Percentiles rank a stretch among this genome's conserved stretches.
Conservation (phyloP, 148 eudicot species). For the Amaranthus palmeri region DNA sequence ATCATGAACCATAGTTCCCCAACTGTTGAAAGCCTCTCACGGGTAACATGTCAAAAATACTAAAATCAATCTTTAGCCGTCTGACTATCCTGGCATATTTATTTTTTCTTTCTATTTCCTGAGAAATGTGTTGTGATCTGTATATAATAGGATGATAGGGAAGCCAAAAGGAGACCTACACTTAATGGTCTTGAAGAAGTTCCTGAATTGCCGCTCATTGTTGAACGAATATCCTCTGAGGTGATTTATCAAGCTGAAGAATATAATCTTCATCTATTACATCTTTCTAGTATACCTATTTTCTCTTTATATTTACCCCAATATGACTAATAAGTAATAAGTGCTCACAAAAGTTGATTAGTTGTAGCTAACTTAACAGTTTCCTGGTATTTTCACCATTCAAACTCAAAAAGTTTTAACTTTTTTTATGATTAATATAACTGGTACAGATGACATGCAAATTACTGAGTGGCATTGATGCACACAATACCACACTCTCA, state of each 20-base stretch:
- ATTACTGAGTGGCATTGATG: constrained; percentile 34
- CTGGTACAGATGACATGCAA: constrained; percentile 34
- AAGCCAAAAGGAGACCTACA: constrained; percentile 5
- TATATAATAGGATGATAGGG: constrained; percentile 1
- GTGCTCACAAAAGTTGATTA: too few species aligned
- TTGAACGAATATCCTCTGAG: constrained; percentile 21
- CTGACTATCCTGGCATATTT: neutral
- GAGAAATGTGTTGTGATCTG: neutral
- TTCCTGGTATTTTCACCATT: neutral
- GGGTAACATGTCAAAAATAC: neutral
- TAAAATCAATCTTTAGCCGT: neutral
- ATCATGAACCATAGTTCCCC: constrained; percentile 7
- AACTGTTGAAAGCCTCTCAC: neutral
- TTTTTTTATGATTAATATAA: neutral
- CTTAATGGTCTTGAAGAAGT: neutral
- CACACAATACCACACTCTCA: constrained; percentile 34
- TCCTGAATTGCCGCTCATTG: constrained; percentile 17
- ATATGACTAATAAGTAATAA: too few species aligned
- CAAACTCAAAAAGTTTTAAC: neutral
- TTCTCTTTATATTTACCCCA: too few species aligned
- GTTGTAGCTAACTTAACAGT: too few species aligned
- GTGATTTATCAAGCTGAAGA: neutral
- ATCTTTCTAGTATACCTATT: neutral
- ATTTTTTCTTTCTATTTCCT: neutral
- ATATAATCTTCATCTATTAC: neutral